Evolutionary conservation across 176 grass and related monocot species (phyloP), one percentile per base, ranked within the genome.

Genomic region (Juncus effusus): DNA sequence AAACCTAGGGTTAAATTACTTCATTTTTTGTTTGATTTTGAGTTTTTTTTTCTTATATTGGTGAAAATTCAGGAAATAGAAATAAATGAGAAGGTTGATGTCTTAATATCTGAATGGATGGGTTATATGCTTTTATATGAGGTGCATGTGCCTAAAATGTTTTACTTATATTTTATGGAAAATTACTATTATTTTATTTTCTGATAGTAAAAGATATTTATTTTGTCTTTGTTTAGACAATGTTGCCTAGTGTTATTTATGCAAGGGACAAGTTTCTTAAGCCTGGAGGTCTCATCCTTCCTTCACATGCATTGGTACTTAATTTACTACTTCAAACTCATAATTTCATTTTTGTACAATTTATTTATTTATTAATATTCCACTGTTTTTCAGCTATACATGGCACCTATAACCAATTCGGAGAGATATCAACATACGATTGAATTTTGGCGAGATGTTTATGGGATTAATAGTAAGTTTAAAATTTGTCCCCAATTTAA

Each of bases 61-160:
- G 15, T 64, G 63, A 35, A 56, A 70, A 55, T 81, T 76, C 77
- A 95, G 90, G 86, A 95, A 38, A 57, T 86, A 70, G 73, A 86
- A 47, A 61, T 95, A 64, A 79, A 89, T 42, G 90, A 89, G 71
- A 86, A 84, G 75, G 86, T 95, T 78, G 91, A 95, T 87, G 83
- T 95, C 16, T 90, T 90, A 85, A 87, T 95, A 84, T 95, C 87
- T 77, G 86, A 95, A 77, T 95, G 91, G 91, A 95, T 95, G 91
- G 91, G 91, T 13, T 95, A 95, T 82, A 89, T 86, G 83, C 87
- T 95, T 85, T 81, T 95, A 4, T 95, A 90, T 42, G 91, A 95
- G 87, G 87, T 95, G 38, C 62, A 76, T 56, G 13, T 14, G 8
- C 36, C 47, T 54, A 41, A 35, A 11, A 67, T 6, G 36, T 57